Evolutionary conservation across 768 basidiomycete species (phyloP).

Genomic region (Rhodosporidiobolus sp.): DNA sequence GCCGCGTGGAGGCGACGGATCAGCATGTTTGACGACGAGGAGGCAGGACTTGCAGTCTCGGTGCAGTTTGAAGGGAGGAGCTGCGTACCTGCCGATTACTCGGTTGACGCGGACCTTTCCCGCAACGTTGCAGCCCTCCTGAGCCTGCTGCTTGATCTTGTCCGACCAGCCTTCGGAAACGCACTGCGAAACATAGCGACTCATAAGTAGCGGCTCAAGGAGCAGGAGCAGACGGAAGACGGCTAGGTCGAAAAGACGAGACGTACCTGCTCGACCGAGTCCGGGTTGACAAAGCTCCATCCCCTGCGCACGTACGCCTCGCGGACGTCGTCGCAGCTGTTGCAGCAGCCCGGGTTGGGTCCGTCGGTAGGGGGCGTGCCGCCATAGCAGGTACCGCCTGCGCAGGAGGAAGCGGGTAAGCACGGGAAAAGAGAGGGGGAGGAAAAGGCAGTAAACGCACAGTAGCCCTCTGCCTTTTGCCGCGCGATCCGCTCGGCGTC

Average conservation of each 20-base stretch:
- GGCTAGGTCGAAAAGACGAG: not conserved
- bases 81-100: constrained; percentile 53
- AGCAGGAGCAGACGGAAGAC: not conserved
- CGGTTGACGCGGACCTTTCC: constrained; percentile 94
- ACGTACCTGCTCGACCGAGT: constrained; percentile 86
- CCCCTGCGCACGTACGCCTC: constrained; percentile 83
- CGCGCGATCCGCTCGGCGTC: constrained; percentile 75
- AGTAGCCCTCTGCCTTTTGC: constrained; percentile 54
- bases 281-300: constrained; percentile 91
- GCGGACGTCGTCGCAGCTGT: constrained; percentile 92
- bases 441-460: constrained; percentile 22
- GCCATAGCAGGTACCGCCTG: constrained; percentile 94
- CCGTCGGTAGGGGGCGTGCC: constrained; percentile 59
- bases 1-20: constrained; percentile 25
- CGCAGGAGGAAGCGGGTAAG: constrained; percentile 40
- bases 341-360: constrained; percentile 71
- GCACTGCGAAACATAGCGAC: constrained; percentile 61
- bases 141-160: constrained; percentile 82
- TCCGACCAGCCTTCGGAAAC: constrained; percentile 91
- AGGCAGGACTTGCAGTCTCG: not conserved
- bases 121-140: constrained; percentile 89
- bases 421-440: no score
- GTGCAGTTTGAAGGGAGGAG: not conserved
- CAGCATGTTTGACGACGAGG: not conserved
- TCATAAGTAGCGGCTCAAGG: not conserved